Evolutionary conservation across 2,329 filamentous ascomycete genomes (phyloP).

Genomic region (Cryphonectria parasitica): DNA sequence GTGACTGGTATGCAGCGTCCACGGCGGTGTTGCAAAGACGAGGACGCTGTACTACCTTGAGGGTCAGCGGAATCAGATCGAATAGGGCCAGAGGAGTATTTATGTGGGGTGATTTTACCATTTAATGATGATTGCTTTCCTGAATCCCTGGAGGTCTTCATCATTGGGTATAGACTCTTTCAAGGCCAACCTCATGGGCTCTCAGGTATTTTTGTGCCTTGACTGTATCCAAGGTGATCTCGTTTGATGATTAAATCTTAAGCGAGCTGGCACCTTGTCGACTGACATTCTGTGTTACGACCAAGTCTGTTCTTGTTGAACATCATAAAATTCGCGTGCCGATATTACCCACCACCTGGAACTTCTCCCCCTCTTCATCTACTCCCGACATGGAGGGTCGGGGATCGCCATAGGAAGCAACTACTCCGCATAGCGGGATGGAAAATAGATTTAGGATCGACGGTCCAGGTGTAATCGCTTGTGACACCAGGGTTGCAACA

Average conservation of each 20-base stretch:
- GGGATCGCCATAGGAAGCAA: neutral
- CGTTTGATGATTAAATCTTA: neutral
- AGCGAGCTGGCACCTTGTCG: too few species aligned
- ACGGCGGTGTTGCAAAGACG: slow-evolving; percentile 22
- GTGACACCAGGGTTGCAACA: neutral
- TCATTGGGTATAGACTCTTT: neutral
- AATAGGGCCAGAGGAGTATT: neutral
- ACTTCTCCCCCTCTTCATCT: neutral
- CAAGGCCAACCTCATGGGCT: neutral
- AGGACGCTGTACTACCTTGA: slow-evolving; percentile 21
- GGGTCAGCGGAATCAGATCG: neutral
- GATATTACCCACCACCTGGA: neutral
- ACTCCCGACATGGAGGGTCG: neutral
- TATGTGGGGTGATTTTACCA: neutral
- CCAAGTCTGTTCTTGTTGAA: neutral
- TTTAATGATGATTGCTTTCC: slow-evolving; percentile 2
- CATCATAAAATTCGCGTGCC: neutral
- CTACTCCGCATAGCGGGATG: neutral
- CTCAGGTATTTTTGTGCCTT: neutral
- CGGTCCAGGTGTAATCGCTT: neutral
- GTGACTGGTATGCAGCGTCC: slow-evolving; percentile 17
- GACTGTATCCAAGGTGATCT: neutral
- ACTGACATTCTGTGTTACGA: neutral
- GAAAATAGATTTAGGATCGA: neutral
- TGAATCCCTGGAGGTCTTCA: neutral